phyloP scores from a whole-genome alignment of 768 basidiomycete species.

The Collybiopsis confluens region DNA sequence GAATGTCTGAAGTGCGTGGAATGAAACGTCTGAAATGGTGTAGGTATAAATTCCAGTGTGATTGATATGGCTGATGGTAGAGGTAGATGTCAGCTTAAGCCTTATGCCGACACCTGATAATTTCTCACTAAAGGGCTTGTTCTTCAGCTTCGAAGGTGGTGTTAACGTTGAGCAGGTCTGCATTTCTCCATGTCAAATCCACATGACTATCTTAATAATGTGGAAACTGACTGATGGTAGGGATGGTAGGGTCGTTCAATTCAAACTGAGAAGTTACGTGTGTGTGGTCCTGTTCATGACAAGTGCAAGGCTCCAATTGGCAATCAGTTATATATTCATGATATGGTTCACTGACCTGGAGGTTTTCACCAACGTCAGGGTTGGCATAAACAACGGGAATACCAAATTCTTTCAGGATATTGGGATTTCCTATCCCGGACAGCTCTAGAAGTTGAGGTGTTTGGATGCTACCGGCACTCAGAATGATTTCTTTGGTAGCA shows the following conservation, averaged over 20 bases:
- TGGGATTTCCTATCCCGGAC: slow-evolving; percentile 44
- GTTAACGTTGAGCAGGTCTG: background rate
- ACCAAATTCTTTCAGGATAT: slow-evolving; percentile 29
- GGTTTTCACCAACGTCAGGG: slow-evolving; percentile 36
- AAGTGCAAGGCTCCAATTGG: too few relatives aligned
- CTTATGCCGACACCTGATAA: background rate
- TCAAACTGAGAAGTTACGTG: background rate
- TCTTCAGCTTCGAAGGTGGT: slow-evolving; percentile 1
- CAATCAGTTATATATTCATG: background rate
- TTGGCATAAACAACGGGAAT: slow-evolving; percentile 25
- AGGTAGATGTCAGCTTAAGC: background rate
- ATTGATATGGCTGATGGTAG: background rate
- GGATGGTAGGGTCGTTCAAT: background rate
- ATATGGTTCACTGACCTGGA: slow-evolving; percentile 26
- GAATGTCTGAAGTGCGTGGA: slow-evolving; percentile 4
- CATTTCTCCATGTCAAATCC: background rate
- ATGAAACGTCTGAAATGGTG: background rate
- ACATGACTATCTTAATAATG: background rate
- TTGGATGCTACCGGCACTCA: slow-evolving; percentile 31
- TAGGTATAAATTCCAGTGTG: slow-evolving; percentile 2
- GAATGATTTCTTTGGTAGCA: slow-evolving; percentile 41
- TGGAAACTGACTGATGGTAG: background rate
- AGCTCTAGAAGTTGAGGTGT: slow-evolving; percentile 47
- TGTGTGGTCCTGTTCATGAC: background rate
- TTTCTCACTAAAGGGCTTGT: slow-evolving; percentile 1